Evolutionary conservation across 2,329 filamentous ascomycete genomes (phyloP), one percentile per base, ranked within the genome.

Genomic region (Fonsecaea erecta): DNA sequence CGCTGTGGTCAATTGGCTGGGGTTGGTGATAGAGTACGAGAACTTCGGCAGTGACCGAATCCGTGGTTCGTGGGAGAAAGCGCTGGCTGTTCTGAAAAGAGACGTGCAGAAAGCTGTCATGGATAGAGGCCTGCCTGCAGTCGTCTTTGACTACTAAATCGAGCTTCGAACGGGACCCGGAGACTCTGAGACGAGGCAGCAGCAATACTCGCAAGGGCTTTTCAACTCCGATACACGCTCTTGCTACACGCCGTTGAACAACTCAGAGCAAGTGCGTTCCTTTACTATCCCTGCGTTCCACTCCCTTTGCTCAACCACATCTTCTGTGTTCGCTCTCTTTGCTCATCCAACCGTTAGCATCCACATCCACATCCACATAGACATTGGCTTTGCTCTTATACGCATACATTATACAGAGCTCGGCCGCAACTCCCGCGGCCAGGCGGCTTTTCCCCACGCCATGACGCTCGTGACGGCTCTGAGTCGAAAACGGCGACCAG

Each of bases 1-100:
- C 1, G 85, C 85, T 12, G 77, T 95, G 18, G 84, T 90, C 12
- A 86, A 83, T 69, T 96, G 92, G 91, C 65, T 82, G 64, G 70
- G 73, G 57, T 78, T 80, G 77, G 68, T 81, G 14, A 68, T 81
- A 59, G 73, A 75, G 61, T 74, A 78, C 63, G 65, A 75, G 62
- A 56, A 72, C 48, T 71, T 83, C 78, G 4, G 79, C 76, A 63
- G 72, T 74, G 1, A 70, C 84, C 26, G 70, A 66, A 32, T 75
- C 73, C 2, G 78, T 86, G 52, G 84, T 73, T 73, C 72, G 3
- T 82, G 80, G 80, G 66, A 72, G 24, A 69, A 72, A 52, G 76
- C 78, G 26, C 58, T 85, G 24, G 62, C 66, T 26, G 75, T 59
- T 40, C 75, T 85, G 28, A 79, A 79, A 67, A 65, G 73, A 6